Evolutionary conservation across 108 stramenopile genomes (phyloP).

Genomic region (Cyclotella cryptica): DNA sequence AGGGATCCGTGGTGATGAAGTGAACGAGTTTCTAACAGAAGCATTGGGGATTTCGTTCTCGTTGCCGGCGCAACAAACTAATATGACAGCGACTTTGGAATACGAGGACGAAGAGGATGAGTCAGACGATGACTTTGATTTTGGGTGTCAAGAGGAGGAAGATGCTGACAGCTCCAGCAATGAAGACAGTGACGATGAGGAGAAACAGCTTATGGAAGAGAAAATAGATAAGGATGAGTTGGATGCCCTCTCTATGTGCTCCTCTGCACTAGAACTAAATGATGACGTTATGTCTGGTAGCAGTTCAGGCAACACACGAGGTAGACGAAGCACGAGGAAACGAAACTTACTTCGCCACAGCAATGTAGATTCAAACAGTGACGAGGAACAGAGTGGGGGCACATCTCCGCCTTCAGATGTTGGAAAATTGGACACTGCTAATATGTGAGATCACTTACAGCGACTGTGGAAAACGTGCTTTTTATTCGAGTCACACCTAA

Average conservation of each 20-base stretch:
- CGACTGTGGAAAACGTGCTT: neutral
- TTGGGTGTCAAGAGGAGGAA: constrained; percentile 31
- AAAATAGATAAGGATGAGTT: constrained; percentile 78
- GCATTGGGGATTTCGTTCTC: constrained; percentile 53
- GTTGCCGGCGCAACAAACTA: neutral
- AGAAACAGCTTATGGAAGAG: constrained; percentile 49
- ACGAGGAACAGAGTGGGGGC: neutral
- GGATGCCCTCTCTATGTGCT: constrained; percentile 64
- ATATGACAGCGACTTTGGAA: constrained; percentile 4
- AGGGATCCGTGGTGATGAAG: constrained; percentile 65
- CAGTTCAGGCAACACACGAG: neutral
- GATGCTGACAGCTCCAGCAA: constrained; percentile 46
- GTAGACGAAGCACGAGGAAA: neutral
- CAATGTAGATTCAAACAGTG: constrained; percentile 4
- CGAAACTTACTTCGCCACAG: neutral
- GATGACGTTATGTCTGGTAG: neutral
- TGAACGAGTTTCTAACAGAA: constrained; percentile 47
- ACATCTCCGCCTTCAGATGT: constrained; percentile 30
- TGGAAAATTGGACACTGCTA: constrained; percentile 69
- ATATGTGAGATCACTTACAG: constrained; percentile 48
- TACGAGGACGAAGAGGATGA: constrained; percentile 59
- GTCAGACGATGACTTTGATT: constrained; percentile 49
- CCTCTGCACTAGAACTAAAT: constrained; percentile 21
- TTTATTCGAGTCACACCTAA: neutral
- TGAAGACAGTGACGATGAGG: constrained; percentile 43